Evolutionary conservation across 1,139 yeast species (phyloP).

Genomic region (Scheffersomyces segobiensis): DNA sequence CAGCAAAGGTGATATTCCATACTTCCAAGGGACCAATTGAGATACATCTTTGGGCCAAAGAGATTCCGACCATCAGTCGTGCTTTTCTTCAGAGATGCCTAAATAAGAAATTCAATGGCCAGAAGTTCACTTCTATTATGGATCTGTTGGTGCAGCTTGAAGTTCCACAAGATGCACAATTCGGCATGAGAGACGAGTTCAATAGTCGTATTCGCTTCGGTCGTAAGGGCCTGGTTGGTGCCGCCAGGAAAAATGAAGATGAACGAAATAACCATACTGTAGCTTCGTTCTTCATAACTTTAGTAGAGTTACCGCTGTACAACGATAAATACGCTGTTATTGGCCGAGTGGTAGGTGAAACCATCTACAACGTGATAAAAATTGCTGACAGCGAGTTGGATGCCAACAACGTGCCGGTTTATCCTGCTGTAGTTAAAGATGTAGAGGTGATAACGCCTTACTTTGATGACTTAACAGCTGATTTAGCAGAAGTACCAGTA

Average conservation of each 20-base stretch:
- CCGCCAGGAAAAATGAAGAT: conserved; percentile 32
- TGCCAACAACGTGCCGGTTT: conserved; percentile 45
- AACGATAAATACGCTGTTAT: conserved; percentile 53
- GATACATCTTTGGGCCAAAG: conserved; percentile 72
- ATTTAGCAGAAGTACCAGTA: conserved; percentile 8
- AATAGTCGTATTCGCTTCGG: conserved; percentile 56
- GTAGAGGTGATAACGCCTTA: conserved; percentile 48
- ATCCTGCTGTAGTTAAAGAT: conserved; percentile 48
- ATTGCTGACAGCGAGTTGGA: conserved; percentile 54
- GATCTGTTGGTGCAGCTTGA: conserved; percentile 42
- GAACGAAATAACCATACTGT: conserved; percentile 34
- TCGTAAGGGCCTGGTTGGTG: conserved; percentile 59
- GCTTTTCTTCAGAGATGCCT: conserved; percentile 52
- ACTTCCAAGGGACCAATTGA: conserved; percentile 65
- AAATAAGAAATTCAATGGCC: conserved; percentile 41
- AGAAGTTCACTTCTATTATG: conserved; percentile 41
- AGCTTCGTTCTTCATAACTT: conserved; percentile 55
- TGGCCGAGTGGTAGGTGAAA: conserved; percentile 64
- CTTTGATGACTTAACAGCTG: conserved; percentile 45
- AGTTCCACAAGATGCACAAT: conserved; percentile 10
- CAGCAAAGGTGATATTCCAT: conserved; percentile 55
- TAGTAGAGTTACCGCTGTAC: conserved; percentile 45
- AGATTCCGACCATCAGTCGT: conserved; percentile 54
- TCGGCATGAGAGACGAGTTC: conserved; percentile 43
- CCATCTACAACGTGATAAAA: conserved; percentile 53